phyloP scores from a whole-genome alignment of 805 yeast genomes.

The Ogataea naganishii region DNA sequence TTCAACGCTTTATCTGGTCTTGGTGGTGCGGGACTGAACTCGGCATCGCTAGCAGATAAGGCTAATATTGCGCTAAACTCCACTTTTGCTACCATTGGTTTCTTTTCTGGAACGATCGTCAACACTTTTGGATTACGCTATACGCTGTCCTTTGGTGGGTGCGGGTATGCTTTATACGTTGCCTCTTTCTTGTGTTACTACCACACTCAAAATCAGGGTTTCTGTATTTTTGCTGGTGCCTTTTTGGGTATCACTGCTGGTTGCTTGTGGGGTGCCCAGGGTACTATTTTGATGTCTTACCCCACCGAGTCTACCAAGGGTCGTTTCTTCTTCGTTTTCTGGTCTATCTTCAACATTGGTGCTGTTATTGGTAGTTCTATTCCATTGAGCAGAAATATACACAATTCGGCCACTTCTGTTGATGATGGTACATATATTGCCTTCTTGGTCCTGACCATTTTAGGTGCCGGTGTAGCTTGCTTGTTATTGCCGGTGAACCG shows the following conservation, averaged over 20 bases:
- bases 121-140: slow-evolving; percentile 38
- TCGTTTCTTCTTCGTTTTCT: slow-evolving; percentile 36
- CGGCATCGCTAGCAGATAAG: slow-evolving; percentile 32
- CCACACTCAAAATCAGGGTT: slow-evolving; percentile 38
- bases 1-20: slow-evolving; percentile 42
- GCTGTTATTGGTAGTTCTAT: slow-evolving; percentile 51
- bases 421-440: slow-evolving; percentile 46
- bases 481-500: slow-evolving; percentile 39
- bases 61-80: slow-evolving; percentile 45
- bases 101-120: slow-evolving; percentile 47
- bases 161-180: slow-evolving; percentile 46
- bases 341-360: slow-evolving; percentile 56
- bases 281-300: slow-evolving; percentile 48
- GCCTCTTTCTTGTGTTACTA: slow-evolving; percentile 41
- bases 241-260: slow-evolving; percentile 49
- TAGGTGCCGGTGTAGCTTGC: slow-evolving; percentile 36
- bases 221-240: slow-evolving; percentile 42
- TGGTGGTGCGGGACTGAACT: slow-evolving; percentile 36
- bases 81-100: slow-evolving; percentile 49
- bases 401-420: slow-evolving; percentile 25
- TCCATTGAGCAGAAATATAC: slow-evolving; percentile 46
- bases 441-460: slow-evolving; percentile 40
- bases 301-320: slow-evolving; percentile 48
- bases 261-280: slow-evolving; percentile 52
- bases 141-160: slow-evolving; percentile 42